These are phyloP conservation scores for Starmerella sp. DNA, from an alignment of 805 yeast genomes.

Conservation along the genomic window DNA sequence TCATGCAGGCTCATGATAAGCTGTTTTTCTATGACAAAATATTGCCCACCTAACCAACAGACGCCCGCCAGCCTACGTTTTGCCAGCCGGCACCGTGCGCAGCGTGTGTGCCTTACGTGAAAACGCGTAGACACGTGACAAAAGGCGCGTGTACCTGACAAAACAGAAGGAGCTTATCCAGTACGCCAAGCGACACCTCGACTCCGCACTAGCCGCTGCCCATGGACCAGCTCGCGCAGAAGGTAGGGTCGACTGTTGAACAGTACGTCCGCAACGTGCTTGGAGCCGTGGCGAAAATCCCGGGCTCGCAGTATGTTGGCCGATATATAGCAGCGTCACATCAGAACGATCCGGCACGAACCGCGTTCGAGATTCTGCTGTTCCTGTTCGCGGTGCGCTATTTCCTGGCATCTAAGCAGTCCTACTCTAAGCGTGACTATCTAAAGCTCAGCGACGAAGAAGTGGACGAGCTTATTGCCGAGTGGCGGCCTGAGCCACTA, in stretches of 20 bases:
- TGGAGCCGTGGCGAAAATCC: constrained; percentile 23
- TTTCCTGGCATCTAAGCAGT: constrained; percentile 66
- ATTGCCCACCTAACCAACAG: too few relatives aligned
- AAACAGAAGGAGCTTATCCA: not conserved
- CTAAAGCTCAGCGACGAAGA: constrained; percentile 46
- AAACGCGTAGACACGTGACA: not conserved
- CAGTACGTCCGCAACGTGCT: constrained; percentile 15
- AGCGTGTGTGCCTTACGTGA: not conserved
- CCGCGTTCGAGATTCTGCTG: constrained; percentile 65
- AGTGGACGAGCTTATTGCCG: constrained; percentile 70
- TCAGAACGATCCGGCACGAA: constrained; percentile 86
- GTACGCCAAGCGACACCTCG: not conserved
- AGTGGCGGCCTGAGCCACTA: constrained; percentile 86
- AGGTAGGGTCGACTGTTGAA: constrained; percentile 21
- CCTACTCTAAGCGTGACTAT: constrained; percentile 59
- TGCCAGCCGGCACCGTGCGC: not conserved
- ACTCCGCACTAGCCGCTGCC: not conserved
- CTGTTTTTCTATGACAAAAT: too few relatives aligned
- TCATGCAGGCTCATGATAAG: too few relatives aligned
- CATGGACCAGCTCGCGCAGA: constrained; percentile 21
- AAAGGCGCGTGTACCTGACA: not conserved
- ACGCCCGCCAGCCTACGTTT: not conserved
- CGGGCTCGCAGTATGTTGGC: constrained; percentile 33
- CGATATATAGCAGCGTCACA: constrained; percentile 76
- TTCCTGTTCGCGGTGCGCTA: constrained; percentile 75